Evolutionary conservation across 805 yeast genomes (phyloP), one percentile per base, ranked within the genome.

Genomic region (Wickerhamiella musiphila): DNA sequence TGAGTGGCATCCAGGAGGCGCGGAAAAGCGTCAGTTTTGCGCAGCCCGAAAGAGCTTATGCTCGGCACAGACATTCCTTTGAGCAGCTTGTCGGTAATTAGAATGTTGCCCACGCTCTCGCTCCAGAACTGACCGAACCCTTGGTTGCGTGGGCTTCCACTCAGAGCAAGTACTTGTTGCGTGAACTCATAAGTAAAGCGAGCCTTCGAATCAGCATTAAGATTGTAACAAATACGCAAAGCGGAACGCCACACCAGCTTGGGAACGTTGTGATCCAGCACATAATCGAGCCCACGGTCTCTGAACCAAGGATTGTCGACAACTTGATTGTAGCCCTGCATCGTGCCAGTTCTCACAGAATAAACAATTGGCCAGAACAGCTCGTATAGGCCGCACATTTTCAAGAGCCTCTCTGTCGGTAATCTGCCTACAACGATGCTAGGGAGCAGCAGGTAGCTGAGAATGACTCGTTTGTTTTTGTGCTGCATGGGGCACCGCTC

Each of bases 351-450:
- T 29, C 51, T 48, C 5, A 73, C 45, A 6, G 57, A 46, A 2
- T 37, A 35, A n/a, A 48, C 43, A 14, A 76, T 40, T 9, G 54
- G 51, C 3, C 46, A 40, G 40, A 68, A 69, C 6, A 54, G 46
- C 19, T 38, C 57, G 20, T 51, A 40, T 10, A 58, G 39, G 27
- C 37, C 54, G 37, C 43, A 43, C 28, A 28, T 28, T 12, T 35
- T 40, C 12, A 57, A 32, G 9, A 56, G 15, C 2, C 34, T 40
- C 9, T 51, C 46, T 18, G 55, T 52, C 0, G 79, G 78, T 10
- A 56, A 36, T 30, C 64, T 63, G 0, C 82, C 82, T 25, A 70
- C 56, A 1, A 72, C 46, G 6, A 74, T 47, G 2, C 70, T 60
- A 1, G 65, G 54, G 0, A 81, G 74, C 1, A 73, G 38, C 25